These are phyloP conservation scores for Phaeosphaeria sp. DNA, from an alignment of 2,329 filamentous ascomycete species.

Conservation along the genomic window DNA sequence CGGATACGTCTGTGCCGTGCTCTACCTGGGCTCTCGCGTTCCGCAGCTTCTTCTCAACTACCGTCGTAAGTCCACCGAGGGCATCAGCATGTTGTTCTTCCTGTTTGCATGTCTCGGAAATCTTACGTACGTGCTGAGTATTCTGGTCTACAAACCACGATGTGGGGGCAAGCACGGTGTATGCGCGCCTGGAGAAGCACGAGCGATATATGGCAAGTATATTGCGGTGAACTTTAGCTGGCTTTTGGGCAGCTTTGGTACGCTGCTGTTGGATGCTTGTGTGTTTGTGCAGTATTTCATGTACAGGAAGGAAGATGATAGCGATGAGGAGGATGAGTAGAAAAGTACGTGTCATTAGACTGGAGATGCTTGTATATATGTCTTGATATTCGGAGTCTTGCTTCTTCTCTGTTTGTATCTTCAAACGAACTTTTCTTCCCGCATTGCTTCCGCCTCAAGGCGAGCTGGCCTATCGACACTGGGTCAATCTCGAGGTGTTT, in stretches of 20 bases:
- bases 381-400: not conserved
- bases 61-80: slow-evolving; percentile 89
- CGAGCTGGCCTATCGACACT: not conserved
- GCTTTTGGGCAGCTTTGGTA: slow-evolving; percentile 88
- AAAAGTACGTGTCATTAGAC: not conserved
- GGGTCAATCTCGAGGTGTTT: not conserved
- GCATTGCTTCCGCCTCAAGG: not conserved
- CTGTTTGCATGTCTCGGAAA: slow-evolving; percentile 96
- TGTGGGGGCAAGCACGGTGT: slow-evolving; percentile 54
- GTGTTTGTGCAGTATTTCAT: slow-evolving; percentile 94
- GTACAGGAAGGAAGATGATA: slow-evolving; percentile 65
- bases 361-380: not conserved
- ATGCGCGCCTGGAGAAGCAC: slow-evolving; percentile 72
- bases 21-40: slow-evolving; percentile 88
- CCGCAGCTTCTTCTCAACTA: slow-evolving; percentile 94
- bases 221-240: slow-evolving; percentile 90
- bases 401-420: not conserved
- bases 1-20: slow-evolving; percentile 86
- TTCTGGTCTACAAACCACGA: slow-evolving; percentile 84
- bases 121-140: slow-evolving; percentile 88
- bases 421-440: not conserved
- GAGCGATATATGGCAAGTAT: slow-evolving; percentile 75
- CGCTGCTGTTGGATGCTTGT: slow-evolving; percentile 79
- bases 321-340: slow-evolving; percentile 40
- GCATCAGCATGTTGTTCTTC: slow-evolving; percentile 93